phyloP scores from a whole-genome alignment of 208 protist genomes.

The Crithidia sp. region DNA sequence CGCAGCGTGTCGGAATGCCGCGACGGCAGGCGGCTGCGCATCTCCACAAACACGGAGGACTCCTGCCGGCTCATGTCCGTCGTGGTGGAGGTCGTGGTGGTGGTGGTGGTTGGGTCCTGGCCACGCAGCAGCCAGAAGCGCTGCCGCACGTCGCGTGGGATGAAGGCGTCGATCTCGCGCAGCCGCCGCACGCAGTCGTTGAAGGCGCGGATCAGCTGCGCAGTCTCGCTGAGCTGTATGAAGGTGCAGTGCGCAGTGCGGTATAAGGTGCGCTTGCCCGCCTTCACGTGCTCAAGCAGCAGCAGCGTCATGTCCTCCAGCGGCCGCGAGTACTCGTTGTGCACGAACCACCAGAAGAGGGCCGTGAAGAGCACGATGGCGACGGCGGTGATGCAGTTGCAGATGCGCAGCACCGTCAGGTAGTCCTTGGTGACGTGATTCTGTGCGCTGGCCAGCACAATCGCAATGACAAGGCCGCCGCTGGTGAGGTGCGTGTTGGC shows the following conservation, averaged over 20 bases:
- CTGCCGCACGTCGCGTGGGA: constrained; percentile 8
- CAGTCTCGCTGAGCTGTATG: constrained; percentile 14
- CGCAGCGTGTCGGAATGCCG: not conserved
- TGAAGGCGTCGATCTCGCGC: constrained; percentile 23
- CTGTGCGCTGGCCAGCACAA: not conserved
- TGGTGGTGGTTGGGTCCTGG: too few species aligned
- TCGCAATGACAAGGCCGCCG: too few species aligned
- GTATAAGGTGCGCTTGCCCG: not conserved
- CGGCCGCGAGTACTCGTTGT: constrained; percentile 7
- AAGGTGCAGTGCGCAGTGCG: too few species aligned
- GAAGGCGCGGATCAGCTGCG: constrained; percentile 11
- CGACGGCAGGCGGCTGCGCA: not conserved
- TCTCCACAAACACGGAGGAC: too few species aligned
- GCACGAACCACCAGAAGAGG: constrained; percentile 5
- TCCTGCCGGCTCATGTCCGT: too few species aligned
- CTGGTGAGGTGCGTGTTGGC: not conserved
- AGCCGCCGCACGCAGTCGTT: constrained; percentile 20
- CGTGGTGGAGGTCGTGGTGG: too few species aligned
- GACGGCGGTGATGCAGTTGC: not conserved
- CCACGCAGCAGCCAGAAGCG: not conserved
- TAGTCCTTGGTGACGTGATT: not conserved
- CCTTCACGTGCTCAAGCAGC: not conserved
- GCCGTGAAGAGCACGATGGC: not conserved
- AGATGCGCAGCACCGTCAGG: not conserved
- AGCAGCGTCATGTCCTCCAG: constrained; percentile 10